Base-by-base conservation (phyloP, 768 basidiomycete species). In the Phaffia australis region DNA sequence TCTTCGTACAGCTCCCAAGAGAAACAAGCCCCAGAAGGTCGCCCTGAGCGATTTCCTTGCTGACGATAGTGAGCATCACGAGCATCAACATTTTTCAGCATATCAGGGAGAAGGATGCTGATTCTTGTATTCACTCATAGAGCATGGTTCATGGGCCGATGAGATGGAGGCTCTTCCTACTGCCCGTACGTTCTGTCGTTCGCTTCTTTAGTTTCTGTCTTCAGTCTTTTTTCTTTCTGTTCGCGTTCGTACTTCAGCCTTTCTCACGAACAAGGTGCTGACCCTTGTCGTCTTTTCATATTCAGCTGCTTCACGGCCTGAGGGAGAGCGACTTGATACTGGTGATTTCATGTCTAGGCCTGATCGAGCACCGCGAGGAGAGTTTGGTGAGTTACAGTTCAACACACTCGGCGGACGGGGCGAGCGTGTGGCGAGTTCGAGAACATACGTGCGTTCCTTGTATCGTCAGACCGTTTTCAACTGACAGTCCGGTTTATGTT, bases 101-200 rank as follows among this genome's bases (percentile, higher is more conserved):
- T 35, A 47, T 57, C 42, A 47, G 29, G 2, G 49, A 32, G 19
- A 32, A 54, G 4, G n/a, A 60, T 29, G n/a, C 30, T 4, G 19
- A 21, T 21, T 47, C 56, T 23, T 47, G 15, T 42, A 19, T 21
- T 32, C 57, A 23, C 25, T 32, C 66, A 42, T 64, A 91, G 89
- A 85, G 62, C 79, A 88, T 61, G 94, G 91, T 73, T 93, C 89
- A 74, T 99, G 95, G 95, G 95, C 95, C 8, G 95, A 98, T 76
- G 95, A 98, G 78, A 92, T 97, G 89, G 93, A 95, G 71, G 72
- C 82, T 35, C 82, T 98, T 69, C 94, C 94, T 30, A 87, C 84
- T 72, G 93, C 90, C 74, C 94, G 94, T 98, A 79, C 79, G 92
- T 81, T 49, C 61, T 7, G 42, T 27, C 19, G 52, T 63, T 63